These are phyloP conservation scores for Phytophthora pisi DNA, from an alignment of 352 stramenopile genomes.

Conservation along the genomic window DNA sequence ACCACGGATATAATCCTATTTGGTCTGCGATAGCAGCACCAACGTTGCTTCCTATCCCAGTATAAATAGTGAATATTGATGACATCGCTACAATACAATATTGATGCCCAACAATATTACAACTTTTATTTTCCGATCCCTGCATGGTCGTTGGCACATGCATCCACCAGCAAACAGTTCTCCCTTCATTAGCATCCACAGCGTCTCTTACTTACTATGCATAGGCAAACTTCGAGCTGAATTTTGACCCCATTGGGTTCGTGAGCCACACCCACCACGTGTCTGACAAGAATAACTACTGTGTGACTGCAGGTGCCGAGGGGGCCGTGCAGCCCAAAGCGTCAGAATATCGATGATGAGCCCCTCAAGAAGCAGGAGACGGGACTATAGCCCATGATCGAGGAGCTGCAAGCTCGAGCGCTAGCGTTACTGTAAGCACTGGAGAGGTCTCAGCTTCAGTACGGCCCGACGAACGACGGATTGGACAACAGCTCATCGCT, in stretches of 20 bases:
- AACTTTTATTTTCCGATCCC: too few relatives aligned
- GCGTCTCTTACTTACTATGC: too few relatives aligned
- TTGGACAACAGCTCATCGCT: not conserved
- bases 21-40: too few relatives aligned
- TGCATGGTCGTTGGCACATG: too few relatives aligned
- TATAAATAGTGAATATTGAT: too few relatives aligned
- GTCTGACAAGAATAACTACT: not conserved
- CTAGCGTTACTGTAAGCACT: constrained; percentile 4
- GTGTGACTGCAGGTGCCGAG: constrained; percentile 20
- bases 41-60: too few relatives aligned
- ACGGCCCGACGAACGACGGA: not conserved
- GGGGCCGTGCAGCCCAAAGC: constrained; percentile 20
- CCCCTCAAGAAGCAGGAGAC: constrained; percentile 28
- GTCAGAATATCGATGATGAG: constrained; percentile 39
- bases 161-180: too few relatives aligned
- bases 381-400: constrained; percentile 27
- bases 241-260: not conserved
- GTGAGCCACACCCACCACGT: not conserved
- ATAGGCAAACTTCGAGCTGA: not conserved
- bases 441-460: not conserved
- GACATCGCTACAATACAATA: too few relatives aligned
- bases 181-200: too few relatives aligned
- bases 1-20: too few relatives aligned
- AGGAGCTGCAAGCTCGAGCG: constrained; percentile 30
- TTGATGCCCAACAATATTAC: too few relatives aligned